phyloP scores from a whole-genome alignment of 148 eudicot species.

The Vaccinium macrocarpon region DNA sequence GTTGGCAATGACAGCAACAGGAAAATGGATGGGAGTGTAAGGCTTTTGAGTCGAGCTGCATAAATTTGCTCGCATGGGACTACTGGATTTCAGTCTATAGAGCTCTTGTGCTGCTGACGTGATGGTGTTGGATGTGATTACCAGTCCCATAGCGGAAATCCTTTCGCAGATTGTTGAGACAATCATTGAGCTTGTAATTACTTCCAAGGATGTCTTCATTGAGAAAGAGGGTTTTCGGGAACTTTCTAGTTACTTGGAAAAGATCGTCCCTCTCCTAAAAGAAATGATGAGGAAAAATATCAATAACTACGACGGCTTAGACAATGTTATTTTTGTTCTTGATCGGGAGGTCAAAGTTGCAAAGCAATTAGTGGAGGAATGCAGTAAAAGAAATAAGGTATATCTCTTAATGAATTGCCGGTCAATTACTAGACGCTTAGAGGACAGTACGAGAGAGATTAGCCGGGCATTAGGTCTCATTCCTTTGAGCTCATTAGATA shows the following conservation, averaged over 20 bases:
- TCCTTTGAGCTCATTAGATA: conserved; percentile 29
- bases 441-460: conserved; percentile 31
- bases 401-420: conserved; percentile 40
- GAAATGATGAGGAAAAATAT: conserved; percentile 28
- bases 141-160: conserved; percentile 17
- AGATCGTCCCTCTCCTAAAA: conserved; percentile 31
- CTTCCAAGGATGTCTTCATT: conserved; percentile 26
- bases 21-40: background rate
- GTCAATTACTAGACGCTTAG: conserved; percentile 29
- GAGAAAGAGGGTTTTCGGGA: conserved; percentile 27
- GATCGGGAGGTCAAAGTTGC: conserved; percentile 31
- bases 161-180: conserved; percentile 24
- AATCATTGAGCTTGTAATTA: conserved; percentile 21
- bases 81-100: background rate
- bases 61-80: background rate
- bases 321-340: conserved; percentile 22
- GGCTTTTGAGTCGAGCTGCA: background rate
- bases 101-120: background rate
- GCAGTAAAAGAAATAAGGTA: conserved; percentile 32
- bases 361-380: conserved; percentile 28
- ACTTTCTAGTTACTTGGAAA: conserved; percentile 29
- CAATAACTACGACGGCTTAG: conserved; percentile 14
- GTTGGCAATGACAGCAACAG: background rate
- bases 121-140: conserved; percentile 26
- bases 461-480: conserved; percentile 28